Conservation (phyloP, 2,329 filamentous ascomycete genomes). For the Fusarium virguliforme region DNA sequence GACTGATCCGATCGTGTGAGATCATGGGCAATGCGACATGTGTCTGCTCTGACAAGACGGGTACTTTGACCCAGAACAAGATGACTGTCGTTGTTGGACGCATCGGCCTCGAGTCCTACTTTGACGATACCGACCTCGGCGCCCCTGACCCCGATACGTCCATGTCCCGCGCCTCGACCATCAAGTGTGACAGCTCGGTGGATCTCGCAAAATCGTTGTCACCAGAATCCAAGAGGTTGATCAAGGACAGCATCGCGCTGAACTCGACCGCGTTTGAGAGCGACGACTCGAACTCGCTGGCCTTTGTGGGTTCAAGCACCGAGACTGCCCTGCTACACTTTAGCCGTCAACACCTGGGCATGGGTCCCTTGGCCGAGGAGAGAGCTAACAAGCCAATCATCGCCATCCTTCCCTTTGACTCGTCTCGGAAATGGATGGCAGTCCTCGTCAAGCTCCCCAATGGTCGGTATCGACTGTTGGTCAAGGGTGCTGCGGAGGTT, state of each 20-base stretch:
- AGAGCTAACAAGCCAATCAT: slow-evolving; percentile 63
- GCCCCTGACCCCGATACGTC: slow-evolving; percentile 40
- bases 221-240: slow-evolving; percentile 55
- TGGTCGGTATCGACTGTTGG: slow-evolving; percentile 66
- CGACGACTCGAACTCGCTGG: slow-evolving; percentile 54
- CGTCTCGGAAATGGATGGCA: slow-evolving; percentile 71
- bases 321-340: slow-evolving; percentile 69
- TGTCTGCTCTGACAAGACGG: slow-evolving; percentile 78
- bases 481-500: slow-evolving; percentile 73
- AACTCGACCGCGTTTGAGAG: slow-evolving; percentile 71
- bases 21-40: slow-evolving; percentile 77
- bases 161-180: slow-evolving; percentile 43
- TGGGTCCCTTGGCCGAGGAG: slow-evolving; percentile 63
- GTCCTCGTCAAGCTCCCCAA: slow-evolving; percentile 65
- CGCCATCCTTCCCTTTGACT: slow-evolving; percentile 70
- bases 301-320: slow-evolving; percentile 70
- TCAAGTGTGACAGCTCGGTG: slow-evolving; percentile 51
- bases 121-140: slow-evolving; percentile 56
- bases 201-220: slow-evolving; percentile 54
- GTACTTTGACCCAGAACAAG: slow-evolving; percentile 75
- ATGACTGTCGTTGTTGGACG: slow-evolving; percentile 74
- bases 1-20: slow-evolving; percentile 72
- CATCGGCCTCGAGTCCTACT: slow-evolving; percentile 61
- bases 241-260: slow-evolving; percentile 61
- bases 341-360: slow-evolving; percentile 65